phyloP scores from a whole-genome alignment of 805 yeast genomes.

The Candida endomychidarum region DNA sequence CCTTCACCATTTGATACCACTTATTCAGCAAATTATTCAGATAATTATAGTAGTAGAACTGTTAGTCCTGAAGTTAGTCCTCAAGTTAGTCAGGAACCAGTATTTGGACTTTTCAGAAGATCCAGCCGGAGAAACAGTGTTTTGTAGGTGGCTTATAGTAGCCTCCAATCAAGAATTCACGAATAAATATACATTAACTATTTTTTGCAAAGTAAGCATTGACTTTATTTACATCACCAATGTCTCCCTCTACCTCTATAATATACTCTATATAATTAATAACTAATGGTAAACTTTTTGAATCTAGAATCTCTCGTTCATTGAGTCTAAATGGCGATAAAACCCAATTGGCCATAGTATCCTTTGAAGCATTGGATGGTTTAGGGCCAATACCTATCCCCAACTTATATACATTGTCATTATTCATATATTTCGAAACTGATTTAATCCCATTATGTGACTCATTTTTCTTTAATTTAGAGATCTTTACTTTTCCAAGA shows the following conservation, averaged over 20 bases:
- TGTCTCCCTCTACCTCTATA: slow-evolving; percentile 17
- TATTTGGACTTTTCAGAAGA: no score
- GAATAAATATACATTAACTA: no score
- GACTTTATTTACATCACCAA: slow-evolving; percentile 28
- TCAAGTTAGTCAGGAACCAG: slow-evolving; percentile 12
- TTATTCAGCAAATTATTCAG: slow-evolving; percentile 11
- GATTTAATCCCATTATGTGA: slow-evolving; percentile 42
- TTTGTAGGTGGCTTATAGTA: no score
- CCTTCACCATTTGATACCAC: slow-evolving; percentile 12
- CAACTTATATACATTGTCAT: slow-evolving; percentile 24
- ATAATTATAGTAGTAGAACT: slow-evolving; percentile 14
- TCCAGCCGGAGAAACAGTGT: background rate
- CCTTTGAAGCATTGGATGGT: slow-evolving; percentile 33
- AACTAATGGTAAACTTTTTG: slow-evolving; percentile 15
- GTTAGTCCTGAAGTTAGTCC: slow-evolving; percentile 14
- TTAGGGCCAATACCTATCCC: slow-evolving; percentile 46
- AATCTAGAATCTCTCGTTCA: slow-evolving; percentile 22
- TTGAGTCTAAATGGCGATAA: slow-evolving; percentile 28
- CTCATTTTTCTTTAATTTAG: slow-evolving; percentile 33
- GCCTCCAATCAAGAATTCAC: no score
- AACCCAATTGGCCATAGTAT: slow-evolving; percentile 43
- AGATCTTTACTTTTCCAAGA: slow-evolving; percentile 31
- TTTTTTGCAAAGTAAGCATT: slow-evolving; percentile 20
- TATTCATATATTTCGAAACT: slow-evolving; percentile 15
- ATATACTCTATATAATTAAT: slow-evolving; percentile 23